Evolutionary conservation across 768 basidiomycete genomes (phyloP).

Genomic region (Boletales sp.): DNA sequence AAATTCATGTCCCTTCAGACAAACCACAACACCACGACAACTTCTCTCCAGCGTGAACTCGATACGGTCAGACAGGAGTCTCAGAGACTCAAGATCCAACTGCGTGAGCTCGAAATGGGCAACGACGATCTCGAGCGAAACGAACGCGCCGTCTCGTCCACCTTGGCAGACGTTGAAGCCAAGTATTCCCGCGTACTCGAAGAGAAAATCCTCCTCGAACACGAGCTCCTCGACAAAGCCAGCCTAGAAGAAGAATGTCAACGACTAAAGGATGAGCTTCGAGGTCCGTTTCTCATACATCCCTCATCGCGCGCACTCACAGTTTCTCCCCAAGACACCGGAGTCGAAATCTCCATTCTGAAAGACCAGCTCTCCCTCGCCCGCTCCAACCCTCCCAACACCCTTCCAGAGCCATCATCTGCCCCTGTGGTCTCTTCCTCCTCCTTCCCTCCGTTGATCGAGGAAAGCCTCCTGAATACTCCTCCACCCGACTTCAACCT

Average conservation of each 20-base stretch:
- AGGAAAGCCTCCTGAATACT: slow-evolving; percentile 58
- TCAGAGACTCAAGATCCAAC: slow-evolving; percentile 65
- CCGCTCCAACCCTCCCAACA: slow-evolving; percentile 28
- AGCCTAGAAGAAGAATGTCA: slow-evolving; percentile 88
- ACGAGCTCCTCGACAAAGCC: slow-evolving; percentile 90
- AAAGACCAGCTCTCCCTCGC: slow-evolving; percentile 63
- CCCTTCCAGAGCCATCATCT: slow-evolving; percentile 25
- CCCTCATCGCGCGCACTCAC: not conserved
- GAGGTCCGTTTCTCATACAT: slow-evolving; percentile 60
- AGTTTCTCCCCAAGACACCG: slow-evolving; percentile 56
- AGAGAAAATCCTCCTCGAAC: slow-evolving; percentile 95
- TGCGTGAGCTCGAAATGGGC: slow-evolving; percentile 92
- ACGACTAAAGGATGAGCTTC: slow-evolving; percentile 85
- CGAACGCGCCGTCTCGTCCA: slow-evolving; percentile 84
- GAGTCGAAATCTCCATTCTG: slow-evolving; percentile 78
- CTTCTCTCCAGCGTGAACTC: slow-evolving; percentile 88
- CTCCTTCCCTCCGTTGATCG: slow-evolving; percentile 34
- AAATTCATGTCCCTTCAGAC: slow-evolving; percentile 90
- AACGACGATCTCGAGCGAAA: slow-evolving; percentile 97
- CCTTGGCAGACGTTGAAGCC: slow-evolving; percentile 77
- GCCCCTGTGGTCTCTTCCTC: slow-evolving; percentile 33
- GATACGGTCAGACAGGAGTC: slow-evolving; percentile 77
- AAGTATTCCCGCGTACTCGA: slow-evolving; percentile 90
- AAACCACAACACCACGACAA: slow-evolving; percentile 84
- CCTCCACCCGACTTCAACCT: slow-evolving; percentile 61